A percentile compares a stretch with the other conserved stretches of the same genome.
phyloP scores from a whole-genome alignment of 1,139 yeast genomes.

The Ogataea hybrid region DNA sequence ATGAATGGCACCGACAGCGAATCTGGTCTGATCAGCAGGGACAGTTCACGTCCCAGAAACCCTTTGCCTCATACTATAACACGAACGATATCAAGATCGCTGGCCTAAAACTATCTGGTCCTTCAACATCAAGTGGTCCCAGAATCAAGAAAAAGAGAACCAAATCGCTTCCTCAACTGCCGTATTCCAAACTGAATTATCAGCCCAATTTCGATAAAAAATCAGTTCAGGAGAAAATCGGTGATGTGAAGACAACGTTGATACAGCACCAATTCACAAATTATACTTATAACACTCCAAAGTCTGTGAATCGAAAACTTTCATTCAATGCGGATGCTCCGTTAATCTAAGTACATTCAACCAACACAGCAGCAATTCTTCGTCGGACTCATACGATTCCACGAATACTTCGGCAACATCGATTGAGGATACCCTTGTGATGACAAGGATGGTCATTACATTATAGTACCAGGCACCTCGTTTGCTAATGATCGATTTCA shows the following conservation, averaged over 20 bases:
- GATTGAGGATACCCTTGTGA: constrained; percentile 39
- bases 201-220: constrained; percentile 29
- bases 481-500: constrained; percentile 70
- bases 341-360: constrained; percentile 1
- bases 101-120: constrained; percentile 11
- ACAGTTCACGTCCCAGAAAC: constrained; percentile 8
- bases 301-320: constrained; percentile 7
- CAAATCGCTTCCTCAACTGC: constrained; percentile 69
- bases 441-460: constrained; percentile 84
- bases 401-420: constrained; percentile 19
- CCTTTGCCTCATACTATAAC: constrained; percentile 14
- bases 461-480: constrained; percentile 55
- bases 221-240: constrained; percentile 35
- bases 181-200: constrained; percentile 42
- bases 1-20: constrained; percentile 11
- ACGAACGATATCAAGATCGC: constrained; percentile 16
- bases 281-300: constrained; percentile 20
- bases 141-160: constrained; percentile 41
- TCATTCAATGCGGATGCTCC: constrained; percentile 12
- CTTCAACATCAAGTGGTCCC: constrained; percentile 12
- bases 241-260: constrained; percentile 37
- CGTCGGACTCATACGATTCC: constrained; percentile 25
- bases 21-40: constrained; percentile 8
- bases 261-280: constrained; percentile 29
- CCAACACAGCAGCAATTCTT: constrained; percentile 18